A percentile compares a stretch with the other conserved stretches of the same genome.
These are phyloP conservation scores for Suillus plorans DNA, from an alignment of 768 basidiomycete species.

Conservation along the genomic window DNA sequence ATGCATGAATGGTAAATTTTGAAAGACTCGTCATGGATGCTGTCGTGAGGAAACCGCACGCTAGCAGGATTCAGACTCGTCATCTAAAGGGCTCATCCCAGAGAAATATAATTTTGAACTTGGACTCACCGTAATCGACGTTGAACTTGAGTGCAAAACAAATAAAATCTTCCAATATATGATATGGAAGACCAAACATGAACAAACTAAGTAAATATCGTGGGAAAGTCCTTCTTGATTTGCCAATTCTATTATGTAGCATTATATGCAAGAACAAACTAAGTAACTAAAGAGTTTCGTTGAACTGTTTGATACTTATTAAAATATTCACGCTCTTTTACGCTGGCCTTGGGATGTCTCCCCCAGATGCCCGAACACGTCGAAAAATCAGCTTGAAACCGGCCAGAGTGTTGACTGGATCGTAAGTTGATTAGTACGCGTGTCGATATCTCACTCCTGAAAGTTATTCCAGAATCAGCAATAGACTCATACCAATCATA, in stretches of 20 bases:
- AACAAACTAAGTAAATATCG: neutral
- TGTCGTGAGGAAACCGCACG: constrained; percentile 60
- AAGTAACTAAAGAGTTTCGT: no score
- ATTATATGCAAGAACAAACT: neutral
- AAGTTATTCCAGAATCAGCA: constrained; percentile 45
- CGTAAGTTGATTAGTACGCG: constrained; percentile 39
- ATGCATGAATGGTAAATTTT: constrained; percentile 91
- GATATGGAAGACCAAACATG: constrained; percentile 4
- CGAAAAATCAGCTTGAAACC: constrained; percentile 64
- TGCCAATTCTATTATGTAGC: neutral
- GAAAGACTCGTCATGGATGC: constrained; percentile 61
- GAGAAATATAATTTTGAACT: constrained; percentile 8
- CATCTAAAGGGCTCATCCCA: constrained; percentile 57
- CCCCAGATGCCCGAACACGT: constrained; percentile 65
- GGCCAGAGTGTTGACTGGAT: constrained; percentile 50
- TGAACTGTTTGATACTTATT: neutral
- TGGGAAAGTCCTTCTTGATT: constrained; percentile 25
- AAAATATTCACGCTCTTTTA: constrained; percentile 7
- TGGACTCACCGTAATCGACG: constrained; percentile 21
- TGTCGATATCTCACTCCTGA: constrained; percentile 12
- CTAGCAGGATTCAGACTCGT: constrained; percentile 75
- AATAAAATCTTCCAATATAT: constrained; percentile 15
- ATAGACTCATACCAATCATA: constrained; percentile 52
- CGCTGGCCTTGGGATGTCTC: constrained; percentile 44
- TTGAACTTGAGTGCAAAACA: constrained; percentile 11